Base-by-base conservation (phyloP, 495 filamentous ascomycete genomes). In the Monascus purpureus region DNA sequence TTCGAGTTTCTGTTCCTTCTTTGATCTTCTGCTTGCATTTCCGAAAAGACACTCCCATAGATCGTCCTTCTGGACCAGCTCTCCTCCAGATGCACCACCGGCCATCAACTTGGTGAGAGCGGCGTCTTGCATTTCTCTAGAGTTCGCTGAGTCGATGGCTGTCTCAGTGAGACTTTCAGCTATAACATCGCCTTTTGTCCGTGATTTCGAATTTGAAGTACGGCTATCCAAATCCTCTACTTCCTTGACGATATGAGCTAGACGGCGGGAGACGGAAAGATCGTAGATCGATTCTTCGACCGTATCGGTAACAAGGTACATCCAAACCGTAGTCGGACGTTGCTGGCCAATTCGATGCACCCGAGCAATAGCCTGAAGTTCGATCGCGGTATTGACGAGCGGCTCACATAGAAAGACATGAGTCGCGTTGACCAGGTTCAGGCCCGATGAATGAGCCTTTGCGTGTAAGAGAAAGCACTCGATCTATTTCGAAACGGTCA, bases 361-460 rank as follows among this genome's bases (percentile, higher is more conserved):
- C 29, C 88, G 77, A 4, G 86, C 84, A 42, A 95, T 92, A 2
- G 85, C 88, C 46, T 97, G 88, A 4, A 94, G 67, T 44, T 95
- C 88, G 6, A 97, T 73, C 2, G 88, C 84, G 4, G 87, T 81
- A 48, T 95, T 93, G 41, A 95, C 72, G 3, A 95, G 57, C 1
- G 88, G 88, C 51, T 97, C 88, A 51, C 86, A 94, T 6, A 97
- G 61, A 42, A 97, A 88, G 1, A 97, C 85, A 49, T 97, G 82
- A 8, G 76, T 93, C 3, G 88, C 90, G 49, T 88, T 87, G 40
- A 93, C 75, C 3, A 97, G 63, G 40, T 87, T 97, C 17, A 97
- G 57, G 0, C 88, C 88, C 1, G 81, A 82, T 2, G 83, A 80
- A 47, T 93, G 83, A 0, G 85, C 77, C 36, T 82, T 79, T 1